Percentiles rank a stretch among this genome's conserved stretches.
These are phyloP conservation scores for Candida pseudoviswanathii DNA, from an alignment of 1,139 yeast species.

Conservation along the genomic window DNA sequence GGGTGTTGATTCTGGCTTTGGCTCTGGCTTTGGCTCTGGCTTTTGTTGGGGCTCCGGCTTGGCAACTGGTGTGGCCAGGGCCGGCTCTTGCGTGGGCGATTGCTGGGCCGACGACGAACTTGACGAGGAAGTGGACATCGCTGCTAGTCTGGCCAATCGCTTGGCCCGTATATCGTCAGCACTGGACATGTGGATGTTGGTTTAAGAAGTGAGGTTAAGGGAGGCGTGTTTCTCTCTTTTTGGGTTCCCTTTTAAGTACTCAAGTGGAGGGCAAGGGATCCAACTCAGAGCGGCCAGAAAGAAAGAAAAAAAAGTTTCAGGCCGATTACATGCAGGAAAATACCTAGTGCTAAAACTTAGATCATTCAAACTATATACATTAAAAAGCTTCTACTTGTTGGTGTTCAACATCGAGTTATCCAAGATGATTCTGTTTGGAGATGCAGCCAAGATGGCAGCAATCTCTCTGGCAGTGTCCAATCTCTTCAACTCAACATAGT, in stretches of 20 bases:
- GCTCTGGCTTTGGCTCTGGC: slow-evolving; percentile 9
- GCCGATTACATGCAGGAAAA: too few relatives aligned
- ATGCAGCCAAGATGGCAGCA: slow-evolving; percentile 78
- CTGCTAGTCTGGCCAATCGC: slow-evolving; percentile 53
- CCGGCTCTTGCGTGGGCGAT: neutral
- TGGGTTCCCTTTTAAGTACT: too few relatives aligned
- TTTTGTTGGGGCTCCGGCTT: neutral
- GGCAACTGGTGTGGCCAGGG: neutral
- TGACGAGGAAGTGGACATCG: slow-evolving; percentile 16
- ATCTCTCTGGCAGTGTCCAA: slow-evolving; percentile 97
- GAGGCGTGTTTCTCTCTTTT: too few relatives aligned
- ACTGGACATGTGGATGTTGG: slow-evolving; percentile 15
- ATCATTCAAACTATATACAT: too few relatives aligned
- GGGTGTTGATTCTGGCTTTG: slow-evolving; percentile 4
- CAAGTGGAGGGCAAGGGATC: too few relatives aligned
- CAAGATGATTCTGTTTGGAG: slow-evolving; percentile 89
- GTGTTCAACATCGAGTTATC: slow-evolving; percentile 91
- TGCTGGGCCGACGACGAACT: neutral
- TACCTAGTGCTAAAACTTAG: too few relatives aligned
- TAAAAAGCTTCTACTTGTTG: too few relatives aligned
- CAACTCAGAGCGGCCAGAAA: too few relatives aligned
- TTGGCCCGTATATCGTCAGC: slow-evolving; percentile 50
- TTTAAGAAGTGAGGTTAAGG: too few relatives aligned
- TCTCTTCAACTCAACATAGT: slow-evolving; percentile 94
- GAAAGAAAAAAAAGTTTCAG: too few relatives aligned